phyloP scores from a whole-genome alignment of 2,329 filamentous ascomycete genomes.

The Diaporthe longicolla region DNA sequence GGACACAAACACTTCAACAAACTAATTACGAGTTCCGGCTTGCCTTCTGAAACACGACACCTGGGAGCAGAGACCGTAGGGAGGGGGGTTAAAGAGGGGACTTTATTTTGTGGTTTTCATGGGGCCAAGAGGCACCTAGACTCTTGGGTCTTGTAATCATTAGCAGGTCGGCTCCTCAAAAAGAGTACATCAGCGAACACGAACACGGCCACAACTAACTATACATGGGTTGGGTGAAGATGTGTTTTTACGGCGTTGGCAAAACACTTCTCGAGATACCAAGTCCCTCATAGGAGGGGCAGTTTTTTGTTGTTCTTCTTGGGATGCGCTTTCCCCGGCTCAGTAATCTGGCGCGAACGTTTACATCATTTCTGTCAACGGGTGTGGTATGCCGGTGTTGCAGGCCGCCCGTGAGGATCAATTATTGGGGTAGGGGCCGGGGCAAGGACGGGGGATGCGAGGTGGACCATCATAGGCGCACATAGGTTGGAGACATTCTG shows the following conservation, averaged over 20 bases:
- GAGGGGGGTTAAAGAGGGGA: neutral
- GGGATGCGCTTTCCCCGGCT: constrained; percentile 9
- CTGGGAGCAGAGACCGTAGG: neutral
- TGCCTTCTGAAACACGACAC: constrained; percentile 55
- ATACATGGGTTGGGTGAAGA: constrained; percentile 38
- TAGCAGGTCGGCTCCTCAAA: constrained; percentile 16
- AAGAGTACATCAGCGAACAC: constrained; percentile 13
- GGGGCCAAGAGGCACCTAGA: constrained; percentile 23
- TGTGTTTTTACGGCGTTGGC: constrained; percentile 45
- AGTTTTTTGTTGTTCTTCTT: constrained; percentile 35
- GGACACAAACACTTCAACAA: constrained; percentile 50
- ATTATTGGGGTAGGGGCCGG: neutral
- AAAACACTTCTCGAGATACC: constrained; percentile 47
- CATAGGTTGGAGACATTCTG: neutral
- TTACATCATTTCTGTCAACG: constrained; percentile 12
- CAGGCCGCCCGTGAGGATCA: neutral
- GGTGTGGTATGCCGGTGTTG: neutral
- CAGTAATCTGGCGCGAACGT: constrained; percentile 36
- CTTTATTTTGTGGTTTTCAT: constrained; percentile 19
- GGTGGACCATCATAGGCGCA: neutral
- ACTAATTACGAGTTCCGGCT: constrained; percentile 62
- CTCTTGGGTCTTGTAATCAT: constrained; percentile 35
- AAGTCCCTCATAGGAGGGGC: constrained; percentile 43
- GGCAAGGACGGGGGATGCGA: neutral
- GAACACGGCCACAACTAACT: constrained; percentile 37